Evolutionary conservation across 805 yeast species (phyloP).

Genomic region (Zygosaccharomyces lentus): DNA sequence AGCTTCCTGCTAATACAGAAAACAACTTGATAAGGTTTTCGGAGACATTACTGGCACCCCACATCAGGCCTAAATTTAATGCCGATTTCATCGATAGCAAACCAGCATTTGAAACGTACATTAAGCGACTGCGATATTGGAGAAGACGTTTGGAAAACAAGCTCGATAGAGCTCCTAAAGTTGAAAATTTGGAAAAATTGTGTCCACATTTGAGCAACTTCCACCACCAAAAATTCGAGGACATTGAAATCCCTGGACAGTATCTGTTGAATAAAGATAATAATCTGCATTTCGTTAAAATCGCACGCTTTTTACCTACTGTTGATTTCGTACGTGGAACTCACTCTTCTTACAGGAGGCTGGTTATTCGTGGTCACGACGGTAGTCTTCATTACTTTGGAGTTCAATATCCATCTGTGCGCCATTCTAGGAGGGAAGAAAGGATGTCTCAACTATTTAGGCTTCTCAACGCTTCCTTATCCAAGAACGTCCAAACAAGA

Average conservation of each 20-base stretch:
- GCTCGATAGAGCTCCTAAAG: slow-evolving; percentile 75
- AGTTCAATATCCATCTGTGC: slow-evolving; percentile 95
- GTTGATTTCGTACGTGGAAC: slow-evolving; percentile 87
- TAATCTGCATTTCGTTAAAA: slow-evolving; percentile 85
- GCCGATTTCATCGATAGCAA: slow-evolving; percentile 81
- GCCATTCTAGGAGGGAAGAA: slow-evolving; percentile 96
- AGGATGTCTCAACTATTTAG: slow-evolving; percentile 88
- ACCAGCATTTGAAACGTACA: slow-evolving; percentile 85
- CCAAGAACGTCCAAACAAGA: slow-evolving; percentile 81
- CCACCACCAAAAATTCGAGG: slow-evolving; percentile 98
- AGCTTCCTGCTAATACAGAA: slow-evolving; percentile 86
- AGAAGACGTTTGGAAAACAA: slow-evolving; percentile 88
- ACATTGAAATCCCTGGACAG: slow-evolving; percentile 96
- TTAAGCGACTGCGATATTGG: slow-evolving; percentile 83
- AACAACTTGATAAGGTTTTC: slow-evolving; percentile 85
- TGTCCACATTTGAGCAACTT: slow-evolving; percentile 95
- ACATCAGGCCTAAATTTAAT: slow-evolving; percentile 84
- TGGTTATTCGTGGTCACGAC: slow-evolving; percentile 88
- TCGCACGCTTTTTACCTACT: slow-evolving; percentile 86
- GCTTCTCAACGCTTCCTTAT: slow-evolving; percentile 74
- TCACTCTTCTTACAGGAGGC: slow-evolving; percentile 82
- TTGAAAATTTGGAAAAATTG: slow-evolving; percentile 78
- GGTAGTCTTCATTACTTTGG: slow-evolving; percentile 91
- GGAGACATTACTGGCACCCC: slow-evolving; percentile 85
- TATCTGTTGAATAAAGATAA: slow-evolving; percentile 83